Evolutionary conservation across 192 early-diverging fungal species (phyloP).

Genomic region (Coemansia sp.): DNA sequence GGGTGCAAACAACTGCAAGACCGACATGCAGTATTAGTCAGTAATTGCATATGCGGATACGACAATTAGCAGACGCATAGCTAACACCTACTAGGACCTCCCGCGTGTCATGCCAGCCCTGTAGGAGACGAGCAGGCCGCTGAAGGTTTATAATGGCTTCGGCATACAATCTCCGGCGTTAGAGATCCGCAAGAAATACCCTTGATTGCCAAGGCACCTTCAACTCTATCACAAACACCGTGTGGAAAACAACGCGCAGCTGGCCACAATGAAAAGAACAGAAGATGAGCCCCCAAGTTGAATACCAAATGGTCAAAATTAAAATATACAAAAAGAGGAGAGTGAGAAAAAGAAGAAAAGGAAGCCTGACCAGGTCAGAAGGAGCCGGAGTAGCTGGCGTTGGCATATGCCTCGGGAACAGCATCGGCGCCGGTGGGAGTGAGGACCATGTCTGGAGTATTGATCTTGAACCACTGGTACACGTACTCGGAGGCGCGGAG

Average conservation of each 20-base stretch:
- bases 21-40: no score
- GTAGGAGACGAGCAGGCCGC: no score
- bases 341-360: neutral
- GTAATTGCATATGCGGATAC: no score
- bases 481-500: constrained; percentile 48
- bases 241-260: neutral
- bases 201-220: no score
- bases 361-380: neutral
- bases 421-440: constrained; percentile 9
- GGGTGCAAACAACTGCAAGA: no score
- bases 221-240: neutral
- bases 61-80: no score
- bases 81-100: no score
- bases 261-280: neutral
- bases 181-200: no score
- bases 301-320: neutral
- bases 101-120: no score
- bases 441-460: constrained; percentile 14
- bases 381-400: neutral
- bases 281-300: no score
- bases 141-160: no score
- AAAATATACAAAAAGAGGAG: constrained; percentile 13
- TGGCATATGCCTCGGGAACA: neutral
- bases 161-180: no score
- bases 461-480: constrained; percentile 24